phyloP scores from a whole-genome alignment of 768 basidiomycete species.

The Lactarius vividus region DNA sequence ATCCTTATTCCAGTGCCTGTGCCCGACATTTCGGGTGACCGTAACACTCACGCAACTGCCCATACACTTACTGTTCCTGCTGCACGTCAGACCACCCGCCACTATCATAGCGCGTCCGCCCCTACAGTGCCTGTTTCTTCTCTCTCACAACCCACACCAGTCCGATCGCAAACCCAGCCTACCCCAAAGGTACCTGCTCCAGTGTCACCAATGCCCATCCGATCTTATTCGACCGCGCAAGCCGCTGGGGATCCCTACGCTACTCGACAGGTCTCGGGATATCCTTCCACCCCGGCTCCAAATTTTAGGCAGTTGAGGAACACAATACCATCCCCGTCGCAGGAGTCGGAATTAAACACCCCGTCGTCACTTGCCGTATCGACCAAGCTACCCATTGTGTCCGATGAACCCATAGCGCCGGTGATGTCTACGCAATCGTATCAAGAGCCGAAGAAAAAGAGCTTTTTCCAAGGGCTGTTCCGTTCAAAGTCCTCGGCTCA shows the following conservation, averaged over 20 bases:
- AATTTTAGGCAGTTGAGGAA: conserved; percentile 17
- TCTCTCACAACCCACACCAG: conserved; percentile 6
- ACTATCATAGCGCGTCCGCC: conserved; percentile 21
- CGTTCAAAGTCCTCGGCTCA: conserved; percentile 26
- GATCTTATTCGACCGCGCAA: conserved; percentile 22
- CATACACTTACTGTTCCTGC: background rate
- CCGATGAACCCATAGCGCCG: conserved; percentile 22
- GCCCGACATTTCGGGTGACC: conserved; percentile 5
- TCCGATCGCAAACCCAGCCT: conserved; percentile 25
- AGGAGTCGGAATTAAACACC: conserved; percentile 27
- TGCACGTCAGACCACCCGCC: conserved; percentile 26
- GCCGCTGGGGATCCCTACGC: conserved; percentile 8
- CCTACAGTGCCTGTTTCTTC: conserved; percentile 18
- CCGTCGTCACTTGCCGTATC: conserved; percentile 28
- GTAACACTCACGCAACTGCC: background rate
- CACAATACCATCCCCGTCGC: conserved; percentile 24
- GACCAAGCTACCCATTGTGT: conserved; percentile 21
- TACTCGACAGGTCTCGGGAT: conserved; percentile 15
- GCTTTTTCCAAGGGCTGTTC: conserved; percentile 28
- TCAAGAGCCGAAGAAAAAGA: conserved; percentile 28
- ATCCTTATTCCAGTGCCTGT: background rate
- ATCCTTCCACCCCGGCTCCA: conserved; percentile 16
- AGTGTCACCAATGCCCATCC: conserved; percentile 23
- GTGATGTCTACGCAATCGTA: conserved; percentile 24
- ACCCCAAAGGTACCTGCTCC: conserved; percentile 6